Evolutionary conservation across 2,329 filamentous ascomycete genomes (phyloP).

Genomic region (Dendryphion nanum): DNA sequence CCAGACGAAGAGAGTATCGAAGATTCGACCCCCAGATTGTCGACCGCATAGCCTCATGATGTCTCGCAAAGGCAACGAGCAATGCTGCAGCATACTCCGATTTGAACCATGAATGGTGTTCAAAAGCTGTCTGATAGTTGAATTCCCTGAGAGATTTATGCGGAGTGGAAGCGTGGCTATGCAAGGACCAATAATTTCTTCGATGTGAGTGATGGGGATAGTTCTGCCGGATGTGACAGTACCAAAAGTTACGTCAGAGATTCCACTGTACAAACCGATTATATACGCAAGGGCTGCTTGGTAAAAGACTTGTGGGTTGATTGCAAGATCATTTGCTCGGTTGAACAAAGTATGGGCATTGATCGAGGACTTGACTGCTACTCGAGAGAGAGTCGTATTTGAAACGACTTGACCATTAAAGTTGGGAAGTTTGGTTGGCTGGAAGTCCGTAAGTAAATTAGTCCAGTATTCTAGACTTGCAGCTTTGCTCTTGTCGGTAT

Average conservation of each 20-base stretch:
- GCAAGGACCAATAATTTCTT: constrained; percentile 75
- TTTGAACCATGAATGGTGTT: constrained; percentile 64
- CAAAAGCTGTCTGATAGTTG: constrained; percentile 61
- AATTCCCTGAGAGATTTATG: constrained; percentile 55
- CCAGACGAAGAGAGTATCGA: constrained; percentile 80
- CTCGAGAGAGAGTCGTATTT: constrained; percentile 3
- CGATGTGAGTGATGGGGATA: constrained; percentile 67
- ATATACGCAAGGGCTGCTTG: constrained; percentile 70
- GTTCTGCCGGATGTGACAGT: constrained; percentile 81
- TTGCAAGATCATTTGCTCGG: constrained; percentile 32
- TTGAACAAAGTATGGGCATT: constrained; percentile 10
- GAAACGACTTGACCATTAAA: constrained; percentile 45
- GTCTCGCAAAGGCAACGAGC: constrained; percentile 62
- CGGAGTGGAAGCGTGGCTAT: constrained; percentile 73
- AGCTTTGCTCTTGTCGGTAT: constrained; percentile 3
- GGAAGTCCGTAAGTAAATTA: constrained; percentile 59
- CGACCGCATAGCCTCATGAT: constrained; percentile 64
- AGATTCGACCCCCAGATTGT: constrained; percentile 59
- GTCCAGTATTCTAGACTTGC: constrained; percentile 64
- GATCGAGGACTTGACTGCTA: constrained; percentile 22
- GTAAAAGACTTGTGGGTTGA: constrained; percentile 70
- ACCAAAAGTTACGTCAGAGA: constrained; percentile 68
- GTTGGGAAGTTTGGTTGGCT: constrained; percentile 57
- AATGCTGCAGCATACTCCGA: constrained; percentile 63
- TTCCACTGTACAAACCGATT: constrained; percentile 63